These are phyloP conservation scores for Neofusicoccum cordaticola DNA, from an alignment of 2,329 filamentous ascomycete species.

Conservation along the genomic window DNA sequence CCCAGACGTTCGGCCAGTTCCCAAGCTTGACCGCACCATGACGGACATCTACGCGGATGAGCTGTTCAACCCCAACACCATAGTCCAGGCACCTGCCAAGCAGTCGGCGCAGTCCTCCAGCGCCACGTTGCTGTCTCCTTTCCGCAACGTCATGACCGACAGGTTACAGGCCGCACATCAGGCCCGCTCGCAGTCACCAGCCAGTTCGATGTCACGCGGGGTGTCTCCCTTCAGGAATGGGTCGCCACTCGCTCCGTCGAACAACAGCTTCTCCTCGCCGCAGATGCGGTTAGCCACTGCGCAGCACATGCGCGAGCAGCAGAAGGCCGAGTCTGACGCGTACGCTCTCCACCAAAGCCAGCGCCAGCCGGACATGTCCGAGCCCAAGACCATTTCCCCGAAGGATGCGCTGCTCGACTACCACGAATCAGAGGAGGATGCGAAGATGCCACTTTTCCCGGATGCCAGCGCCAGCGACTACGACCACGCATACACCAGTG, in stretches of 20 bases:
- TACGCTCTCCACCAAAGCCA: slow-evolving; percentile 42
- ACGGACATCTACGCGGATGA: slow-evolving; percentile 84
- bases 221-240: slow-evolving; percentile 78
- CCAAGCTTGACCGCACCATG: slow-evolving; percentile 81
- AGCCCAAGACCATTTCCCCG: slow-evolving; percentile 85
- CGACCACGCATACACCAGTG: slow-evolving; percentile 42
- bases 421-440: slow-evolving; percentile 68
- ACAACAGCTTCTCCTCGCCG: slow-evolving; percentile 40
- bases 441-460: slow-evolving; percentile 71
- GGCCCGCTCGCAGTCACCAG: slow-evolving; percentile 59
- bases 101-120: slow-evolving; percentile 42
- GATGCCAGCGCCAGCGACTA: slow-evolving; percentile 55
- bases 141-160: slow-evolving; percentile 66
- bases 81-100: slow-evolving; percentile 48
- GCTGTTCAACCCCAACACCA: slow-evolving; percentile 72
- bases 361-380: slow-evolving; percentile 38
- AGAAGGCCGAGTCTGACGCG: slow-evolving; percentile 60
- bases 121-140: slow-evolving; percentile 51
- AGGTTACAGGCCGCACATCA: slow-evolving; percentile 76
- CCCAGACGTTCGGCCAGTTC: slow-evolving; percentile 54
- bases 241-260: slow-evolving; percentile 49
- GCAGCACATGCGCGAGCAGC: slow-evolving; percentile 59
- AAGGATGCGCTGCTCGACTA: slow-evolving; percentile 90
- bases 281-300: slow-evolving; percentile 44
- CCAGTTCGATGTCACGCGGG: slow-evolving; percentile 55